phyloP scores from a whole-genome alignment of 148 eudicot species.

The Arctostaphylos glauca region DNA sequence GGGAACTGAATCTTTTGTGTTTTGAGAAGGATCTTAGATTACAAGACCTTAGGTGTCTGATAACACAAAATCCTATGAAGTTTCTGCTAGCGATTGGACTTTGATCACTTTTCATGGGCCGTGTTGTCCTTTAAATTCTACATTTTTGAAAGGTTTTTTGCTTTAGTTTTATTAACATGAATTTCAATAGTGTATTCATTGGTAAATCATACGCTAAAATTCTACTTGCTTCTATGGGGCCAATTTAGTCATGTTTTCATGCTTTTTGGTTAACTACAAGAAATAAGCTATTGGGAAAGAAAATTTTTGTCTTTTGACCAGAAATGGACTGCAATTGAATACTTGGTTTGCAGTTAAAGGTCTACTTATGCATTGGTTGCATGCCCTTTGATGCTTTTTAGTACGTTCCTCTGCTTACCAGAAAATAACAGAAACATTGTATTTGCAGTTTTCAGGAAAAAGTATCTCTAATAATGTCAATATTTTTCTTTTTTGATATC shows the following conservation, averaged over 20 bases:
- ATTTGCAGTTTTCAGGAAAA: neutral
- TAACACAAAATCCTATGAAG: neutral
- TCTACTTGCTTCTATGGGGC: neutral
- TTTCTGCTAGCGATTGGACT: neutral
- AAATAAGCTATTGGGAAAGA: slow-evolving; percentile 1
- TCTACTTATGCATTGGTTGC: neutral
- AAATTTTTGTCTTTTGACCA: neutral
- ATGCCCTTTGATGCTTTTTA: neutral
- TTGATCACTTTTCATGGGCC: neutral
- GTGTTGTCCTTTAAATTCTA: neutral
- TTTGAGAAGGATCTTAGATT: neutral
- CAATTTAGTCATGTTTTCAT: neutral
- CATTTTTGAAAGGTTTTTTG: neutral
- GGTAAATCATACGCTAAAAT: neutral
- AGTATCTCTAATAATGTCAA: neutral
- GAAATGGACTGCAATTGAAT: neutral
- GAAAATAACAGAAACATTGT: neutral
- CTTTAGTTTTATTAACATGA: neutral
- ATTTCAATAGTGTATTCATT: neutral
- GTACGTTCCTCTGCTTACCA: neutral
- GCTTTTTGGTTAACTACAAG: neutral
- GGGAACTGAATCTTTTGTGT: neutral
- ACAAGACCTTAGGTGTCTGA: neutral
- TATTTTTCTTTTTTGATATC: neutral
- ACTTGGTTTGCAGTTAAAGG: neutral